A percentile compares a stretch with the other conserved stretches of the same genome.
These are phyloP conservation scores for Exserohilum rostratum DNA, from an alignment of 2,329 filamentous ascomycete species.

Conservation along the genomic window DNA sequence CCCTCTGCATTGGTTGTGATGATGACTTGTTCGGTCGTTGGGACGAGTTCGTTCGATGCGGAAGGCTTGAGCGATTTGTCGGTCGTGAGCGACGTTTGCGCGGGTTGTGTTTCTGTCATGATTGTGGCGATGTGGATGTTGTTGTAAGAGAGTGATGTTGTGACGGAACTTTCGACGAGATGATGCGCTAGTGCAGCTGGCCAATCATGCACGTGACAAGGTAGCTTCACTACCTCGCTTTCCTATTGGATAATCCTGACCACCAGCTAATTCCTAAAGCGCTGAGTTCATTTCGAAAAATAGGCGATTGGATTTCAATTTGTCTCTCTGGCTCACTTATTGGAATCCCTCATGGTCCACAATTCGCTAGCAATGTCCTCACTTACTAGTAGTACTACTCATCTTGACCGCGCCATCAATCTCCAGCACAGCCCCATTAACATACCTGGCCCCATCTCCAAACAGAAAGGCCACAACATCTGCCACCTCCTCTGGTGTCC, in stretches of 20 bases:
- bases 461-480: slow-evolving; percentile 59
- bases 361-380: neutral
- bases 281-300: too few relatives aligned
- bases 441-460: slow-evolving; percentile 53
- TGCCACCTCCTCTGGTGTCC: slow-evolving; percentile 56
- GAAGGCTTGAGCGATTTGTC: slow-evolving; percentile 31
- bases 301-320: neutral
- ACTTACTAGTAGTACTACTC: slow-evolving; percentile 35
- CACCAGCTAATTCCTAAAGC: neutral
- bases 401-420: slow-evolving; percentile 54
- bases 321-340: neutral
- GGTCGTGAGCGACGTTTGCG: slow-evolving; percentile 27
- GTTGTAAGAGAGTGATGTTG: slow-evolving; percentile 8
- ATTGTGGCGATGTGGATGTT: slow-evolving; percentile 14
- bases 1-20: slow-evolving; percentile 50
- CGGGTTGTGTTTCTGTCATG: slow-evolving; percentile 32
- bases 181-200: slow-evolving; percentile 14
- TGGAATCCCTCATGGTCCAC: too few relatives aligned
- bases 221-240: neutral
- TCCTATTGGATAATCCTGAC: neutral
- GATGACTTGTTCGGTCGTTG: slow-evolving; percentile 37
- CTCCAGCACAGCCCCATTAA: slow-evolving; percentile 57
- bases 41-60: slow-evolving; percentile 31
- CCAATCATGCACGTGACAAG: slow-evolving; percentile 56
- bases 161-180: slow-evolving; percentile 25